Conservation (phyloP, 352 stramenopile genomes). For the Globisporangium spinosum region DNA sequence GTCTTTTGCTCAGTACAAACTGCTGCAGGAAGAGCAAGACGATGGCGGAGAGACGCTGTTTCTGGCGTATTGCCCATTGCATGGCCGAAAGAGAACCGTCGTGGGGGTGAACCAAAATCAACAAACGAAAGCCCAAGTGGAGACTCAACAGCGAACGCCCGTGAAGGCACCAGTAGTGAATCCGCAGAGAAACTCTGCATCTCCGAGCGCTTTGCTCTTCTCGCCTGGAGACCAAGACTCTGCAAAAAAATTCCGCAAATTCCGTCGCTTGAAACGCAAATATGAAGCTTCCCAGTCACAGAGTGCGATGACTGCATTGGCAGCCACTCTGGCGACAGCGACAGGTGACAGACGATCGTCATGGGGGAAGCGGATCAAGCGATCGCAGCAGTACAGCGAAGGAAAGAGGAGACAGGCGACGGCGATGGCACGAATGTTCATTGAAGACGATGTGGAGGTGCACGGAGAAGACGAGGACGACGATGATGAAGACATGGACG, state of each 20-base stretch:
- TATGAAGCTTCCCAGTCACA: slow-evolving; percentile 50
- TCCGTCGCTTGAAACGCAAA: slow-evolving; percentile 66
- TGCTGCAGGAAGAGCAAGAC: slow-evolving; percentile 48
- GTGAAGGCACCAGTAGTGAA: slow-evolving; percentile 9
- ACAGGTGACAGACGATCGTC: slow-evolving; percentile 27
- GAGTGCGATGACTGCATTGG: background rate
- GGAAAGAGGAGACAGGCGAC: slow-evolving; percentile 29
- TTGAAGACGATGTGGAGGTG: slow-evolving; percentile 66
- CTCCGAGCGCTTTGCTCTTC: slow-evolving; percentile 50
- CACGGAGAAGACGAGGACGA: slow-evolving; percentile 49
- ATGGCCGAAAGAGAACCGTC: slow-evolving; percentile 33
- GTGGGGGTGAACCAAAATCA: slow-evolving; percentile 15
- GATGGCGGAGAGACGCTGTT: slow-evolving; percentile 51
- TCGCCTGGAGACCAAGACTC: slow-evolving; percentile 40
- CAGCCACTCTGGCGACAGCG: background rate
- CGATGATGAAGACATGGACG: slow-evolving; percentile 54
- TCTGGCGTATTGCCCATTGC: slow-evolving; percentile 61
- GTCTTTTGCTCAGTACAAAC: slow-evolving; percentile 48
- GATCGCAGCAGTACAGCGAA: slow-evolving; percentile 40
- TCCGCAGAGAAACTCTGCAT: slow-evolving; percentile 19
- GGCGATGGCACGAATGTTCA: slow-evolving; percentile 42
- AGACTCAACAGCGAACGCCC: background rate
- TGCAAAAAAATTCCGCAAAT: slow-evolving; percentile 61
- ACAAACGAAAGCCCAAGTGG: background rate
- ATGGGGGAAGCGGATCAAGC: slow-evolving; percentile 59